Evolutionary conservation across 192 early-diverging fungal genomes (phyloP).

Genomic region (Backusella luteola): DNA sequence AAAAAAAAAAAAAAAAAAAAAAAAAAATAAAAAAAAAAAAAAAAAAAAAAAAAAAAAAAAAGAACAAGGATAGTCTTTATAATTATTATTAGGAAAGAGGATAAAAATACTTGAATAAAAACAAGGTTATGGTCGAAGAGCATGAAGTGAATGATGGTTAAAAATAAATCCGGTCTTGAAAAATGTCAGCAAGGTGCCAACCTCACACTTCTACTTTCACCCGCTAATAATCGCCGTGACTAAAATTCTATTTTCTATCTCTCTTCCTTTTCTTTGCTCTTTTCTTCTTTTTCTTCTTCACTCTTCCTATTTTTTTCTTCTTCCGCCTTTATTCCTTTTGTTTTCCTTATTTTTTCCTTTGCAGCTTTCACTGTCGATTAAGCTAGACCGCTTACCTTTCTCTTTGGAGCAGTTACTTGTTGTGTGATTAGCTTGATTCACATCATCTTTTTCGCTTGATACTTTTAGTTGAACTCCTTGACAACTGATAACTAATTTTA

Average conservation of each 20-base stretch:
- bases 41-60: background rate
- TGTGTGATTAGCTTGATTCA: slow-evolving; percentile 1
- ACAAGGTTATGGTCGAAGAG: background rate
- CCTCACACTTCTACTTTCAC: background rate
- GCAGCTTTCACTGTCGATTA: background rate
- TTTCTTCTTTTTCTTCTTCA: background rate
- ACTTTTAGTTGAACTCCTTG: background rate
- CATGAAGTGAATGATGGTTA: background rate
- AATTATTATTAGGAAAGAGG: too few species aligned
- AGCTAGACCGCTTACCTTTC: background rate
- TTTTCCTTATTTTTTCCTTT: background rate
- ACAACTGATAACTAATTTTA: background rate
- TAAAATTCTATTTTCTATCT: background rate
- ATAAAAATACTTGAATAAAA: background rate
- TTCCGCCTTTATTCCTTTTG: background rate
- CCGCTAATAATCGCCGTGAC: background rate
- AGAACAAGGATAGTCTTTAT: background rate
- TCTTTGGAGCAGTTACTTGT: background rate
- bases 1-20: too few species aligned
- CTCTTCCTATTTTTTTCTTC: background rate
- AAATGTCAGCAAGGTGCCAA: slow-evolving; percentile 5
- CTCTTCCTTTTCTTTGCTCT: background rate
- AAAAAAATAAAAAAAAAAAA: too few species aligned
- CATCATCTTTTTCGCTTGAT: background rate
- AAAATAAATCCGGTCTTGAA: slow-evolving; percentile 2